Evolutionary conservation across 345 rosid species (phyloP), one percentile per base, ranked within the genome.

Genomic region (Clausena lansium): DNA sequence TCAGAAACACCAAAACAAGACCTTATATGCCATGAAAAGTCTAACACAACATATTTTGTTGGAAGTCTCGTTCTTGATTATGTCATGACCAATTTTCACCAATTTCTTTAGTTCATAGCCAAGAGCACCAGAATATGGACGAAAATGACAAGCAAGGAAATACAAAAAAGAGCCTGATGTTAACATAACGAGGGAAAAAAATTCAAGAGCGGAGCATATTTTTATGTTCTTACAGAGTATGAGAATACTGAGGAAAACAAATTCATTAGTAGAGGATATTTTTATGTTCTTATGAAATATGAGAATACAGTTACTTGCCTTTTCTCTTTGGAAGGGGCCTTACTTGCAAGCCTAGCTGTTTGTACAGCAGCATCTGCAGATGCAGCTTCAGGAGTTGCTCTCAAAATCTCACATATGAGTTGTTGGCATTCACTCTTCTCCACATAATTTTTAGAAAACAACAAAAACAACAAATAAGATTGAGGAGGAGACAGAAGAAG

Each of bases 361-460:
- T 94, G 99, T 68, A 91, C 95, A 77, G 95, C 95, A 77, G 97
- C 93, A 89, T 96, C 99, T 52, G 97, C 98, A 67, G 98, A 89
- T 76, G 99, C 91, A 85, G 99, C 97, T 87, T 96, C 98, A 67
- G 98, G 99, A 70, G 98, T 96, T 81, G 99, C 98, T 87, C 99
- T 89, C 77, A 96, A 86, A 87, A 96, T 91, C 86, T 96, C 99
- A 81, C 99, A 96, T 77, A 96, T 92, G 73, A 96, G 97, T 89
- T 96, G 99, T 85, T 96, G 99, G 85, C 98, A 94, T 85, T 96
- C 99, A 85, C 99, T 96, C 99, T 96, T 81, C 65, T 55, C 71
- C 77, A 81, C 73, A 82, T 30, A 63, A 61, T 79, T 67, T 36
- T 63, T 63, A 38, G 25, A 65, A 71, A 71, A 50, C 69, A 79